Evolutionary conservation across 2,329 filamentous ascomycete species (phyloP).

Genomic region (Cladophialophora exuberans): DNA sequence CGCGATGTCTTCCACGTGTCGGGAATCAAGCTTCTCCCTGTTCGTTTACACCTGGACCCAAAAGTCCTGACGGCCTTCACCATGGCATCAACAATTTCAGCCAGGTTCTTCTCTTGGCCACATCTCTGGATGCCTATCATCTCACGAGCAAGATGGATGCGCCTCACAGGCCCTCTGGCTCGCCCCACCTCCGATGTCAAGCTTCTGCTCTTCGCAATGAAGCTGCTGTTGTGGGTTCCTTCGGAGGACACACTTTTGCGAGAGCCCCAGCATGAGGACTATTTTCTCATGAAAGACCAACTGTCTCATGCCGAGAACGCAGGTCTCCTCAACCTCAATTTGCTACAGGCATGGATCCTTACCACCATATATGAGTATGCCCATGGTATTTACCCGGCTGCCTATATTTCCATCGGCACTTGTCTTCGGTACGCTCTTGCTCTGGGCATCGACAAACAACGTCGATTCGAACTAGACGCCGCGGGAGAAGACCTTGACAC

Average conservation of each 20-base stretch:
- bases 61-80: neutral
- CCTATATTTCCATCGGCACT: conserved; percentile 35
- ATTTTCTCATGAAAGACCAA: conserved; percentile 34
- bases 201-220: conserved; percentile 15
- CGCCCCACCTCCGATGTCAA: conserved; percentile 16
- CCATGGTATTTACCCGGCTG: conserved; percentile 41
- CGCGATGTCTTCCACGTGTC: conserved; percentile 9
- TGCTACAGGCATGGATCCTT: conserved; percentile 37
- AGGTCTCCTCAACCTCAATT: conserved; percentile 31
- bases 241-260: neutral
- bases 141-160: conserved; percentile 13
- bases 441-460: conserved; percentile 27
- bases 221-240: conserved; percentile 10
- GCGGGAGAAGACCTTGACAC: conserved; percentile 29
- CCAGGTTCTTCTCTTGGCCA: conserved; percentile 1
- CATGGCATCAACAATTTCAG: too few relatives aligned
- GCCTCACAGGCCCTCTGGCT: conserved; percentile 32
- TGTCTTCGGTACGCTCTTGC: conserved; percentile 25
- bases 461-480: conserved; percentile 5
- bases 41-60: neutral
- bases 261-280: conserved; percentile 24
- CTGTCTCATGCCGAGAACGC: conserved; percentile 31
- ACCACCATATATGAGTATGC: conserved; percentile 39
- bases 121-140: conserved; percentile 30
- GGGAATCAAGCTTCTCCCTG: conserved; percentile 5